Conservation (phyloP, 2,329 filamentous ascomycete genomes). For the Phaeomoniella chlamydospora region DNA sequence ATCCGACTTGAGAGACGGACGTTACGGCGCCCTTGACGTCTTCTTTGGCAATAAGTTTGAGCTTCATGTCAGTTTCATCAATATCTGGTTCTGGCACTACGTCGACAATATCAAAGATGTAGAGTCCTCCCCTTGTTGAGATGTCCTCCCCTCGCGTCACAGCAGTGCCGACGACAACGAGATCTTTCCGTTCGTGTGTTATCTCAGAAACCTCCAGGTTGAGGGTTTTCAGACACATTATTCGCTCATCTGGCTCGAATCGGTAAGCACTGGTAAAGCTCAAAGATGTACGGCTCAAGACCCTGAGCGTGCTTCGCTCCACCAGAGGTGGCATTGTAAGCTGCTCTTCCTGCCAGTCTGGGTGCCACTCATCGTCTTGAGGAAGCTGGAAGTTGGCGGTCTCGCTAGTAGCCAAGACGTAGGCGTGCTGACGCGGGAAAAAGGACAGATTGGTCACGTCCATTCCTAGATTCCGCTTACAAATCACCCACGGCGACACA, state of each 20-base stretch:
- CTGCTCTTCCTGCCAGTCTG: conserved; percentile 64
- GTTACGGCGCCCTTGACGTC: conserved; percentile 89
- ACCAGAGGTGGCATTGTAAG: conserved; percentile 47
- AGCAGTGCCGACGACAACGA: conserved; percentile 75
- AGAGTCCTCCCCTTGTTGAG: conserved; percentile 68
- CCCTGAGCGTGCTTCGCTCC: conserved; percentile 58
- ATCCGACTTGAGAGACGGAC: conserved; percentile 68
- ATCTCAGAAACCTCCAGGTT: conserved; percentile 82
- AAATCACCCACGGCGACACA: conserved; percentile 61
- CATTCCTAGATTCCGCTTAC: conserved; percentile 53
- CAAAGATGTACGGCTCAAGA: conserved; percentile 67
- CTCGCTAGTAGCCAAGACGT: conserved; percentile 59
- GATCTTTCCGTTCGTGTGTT: conserved; percentile 69
- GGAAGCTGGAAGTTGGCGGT: conserved; percentile 65
- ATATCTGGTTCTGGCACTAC: conserved; percentile 80
- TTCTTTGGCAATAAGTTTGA: conserved; percentile 79
- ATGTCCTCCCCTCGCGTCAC: conserved; percentile 83
- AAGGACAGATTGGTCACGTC: conserved; percentile 64
- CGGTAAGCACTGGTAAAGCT: conserved; percentile 60
- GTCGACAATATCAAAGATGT: conserved; percentile 80
- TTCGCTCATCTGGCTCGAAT: conserved; percentile 59
- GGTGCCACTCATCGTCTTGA: conserved; percentile 71
- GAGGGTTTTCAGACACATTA: conserved; percentile 71
- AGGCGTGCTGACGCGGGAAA: conserved; percentile 59
- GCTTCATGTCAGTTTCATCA: conserved; percentile 70